Conservation (phyloP, 345 rosid species). For the Isatis tinctoria region DNA sequence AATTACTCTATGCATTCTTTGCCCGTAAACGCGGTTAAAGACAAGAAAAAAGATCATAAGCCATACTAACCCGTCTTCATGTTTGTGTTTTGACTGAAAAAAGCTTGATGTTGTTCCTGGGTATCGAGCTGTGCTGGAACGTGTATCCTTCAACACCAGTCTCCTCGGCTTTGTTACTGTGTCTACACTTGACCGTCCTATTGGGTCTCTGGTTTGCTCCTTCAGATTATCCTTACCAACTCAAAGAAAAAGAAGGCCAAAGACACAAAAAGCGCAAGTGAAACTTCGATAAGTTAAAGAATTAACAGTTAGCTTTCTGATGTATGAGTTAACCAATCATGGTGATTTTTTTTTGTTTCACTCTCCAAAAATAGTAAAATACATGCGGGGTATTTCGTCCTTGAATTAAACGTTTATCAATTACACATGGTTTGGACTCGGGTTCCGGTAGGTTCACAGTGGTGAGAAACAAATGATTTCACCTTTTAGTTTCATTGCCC, state of each 20-base stretch:
- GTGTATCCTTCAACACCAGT: conserved; percentile 66
- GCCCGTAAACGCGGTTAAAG: neutral
- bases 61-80: neutral
- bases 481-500: neutral
- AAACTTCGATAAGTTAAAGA: neutral
- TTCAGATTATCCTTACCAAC: conserved; percentile 47
- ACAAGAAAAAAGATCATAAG: neutral
- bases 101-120: conserved; percentile 64
- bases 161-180: conserved; percentile 65
- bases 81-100: conserved; percentile 9
- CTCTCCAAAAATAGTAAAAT: neutral
- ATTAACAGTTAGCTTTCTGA: neutral
- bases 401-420: neutral
- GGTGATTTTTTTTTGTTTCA: neutral
- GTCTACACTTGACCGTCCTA: conserved; percentile 54
- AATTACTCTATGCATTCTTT: neutral
- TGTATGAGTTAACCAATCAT: neutral
- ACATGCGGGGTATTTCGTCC: neutral
- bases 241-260: conserved; percentile 11
- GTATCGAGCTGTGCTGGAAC: conserved; percentile 90
- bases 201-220: conserved; percentile 73
- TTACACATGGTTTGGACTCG: neutral
- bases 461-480: neutral
- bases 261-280: conserved; percentile 17
- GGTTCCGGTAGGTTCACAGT: too few species aligned